Base-by-base conservation (phyloP, 495 filamentous ascomycete species). In the Penicillium pancosmium region DNA sequence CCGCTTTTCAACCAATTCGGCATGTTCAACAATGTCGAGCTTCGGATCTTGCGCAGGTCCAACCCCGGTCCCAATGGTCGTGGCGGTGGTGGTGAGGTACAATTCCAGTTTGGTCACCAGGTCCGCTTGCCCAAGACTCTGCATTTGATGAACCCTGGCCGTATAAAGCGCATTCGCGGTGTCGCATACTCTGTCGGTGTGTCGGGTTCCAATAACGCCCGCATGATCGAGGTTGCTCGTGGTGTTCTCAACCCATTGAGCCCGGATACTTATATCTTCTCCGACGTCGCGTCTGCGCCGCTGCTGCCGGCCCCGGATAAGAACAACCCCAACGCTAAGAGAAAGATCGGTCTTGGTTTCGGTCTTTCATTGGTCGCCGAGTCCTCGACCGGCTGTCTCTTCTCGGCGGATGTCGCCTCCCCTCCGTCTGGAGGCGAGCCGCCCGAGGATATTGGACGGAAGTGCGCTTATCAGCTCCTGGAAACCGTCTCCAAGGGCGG, bases 171-270 rank as follows among this genome's bases (percentile, higher is more conserved):
- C 63, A 86, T 99, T 53, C 84, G 95, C 54, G 94, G 94, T 49
- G 93, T 98, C 2, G 93, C 93, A 19, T 97, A 97, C 73, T 88
- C 89, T 25, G 91, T 90, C 4, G 94, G 94, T 25, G 91, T 97
- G 1, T 87, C 88, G 9, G 93, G 87, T 0, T 91, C 89, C 47
- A 97, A 97, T 62, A 99, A 98, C 71, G 89, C 90, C 50, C 82
- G 94, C 52, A 94, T 96, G 91, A 99, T 98, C 73, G 91, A 94
- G 65, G 82, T 86, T 21, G 91, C 92, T 46, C 81, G 94, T 65
- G 92, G 91, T 15, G 82, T 98, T 41, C 80, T 99, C 41, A 98
- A 98, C 73, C 81, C 87, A 18, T 80, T 98, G 53, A 83, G 89
- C 15, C 84, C 86, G 3, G 95, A 99, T 70, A 91, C 95, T 21